Evolutionary conservation across 2,329 filamentous ascomycete genomes (phyloP).

Genomic region (Fusarium sp.): DNA sequence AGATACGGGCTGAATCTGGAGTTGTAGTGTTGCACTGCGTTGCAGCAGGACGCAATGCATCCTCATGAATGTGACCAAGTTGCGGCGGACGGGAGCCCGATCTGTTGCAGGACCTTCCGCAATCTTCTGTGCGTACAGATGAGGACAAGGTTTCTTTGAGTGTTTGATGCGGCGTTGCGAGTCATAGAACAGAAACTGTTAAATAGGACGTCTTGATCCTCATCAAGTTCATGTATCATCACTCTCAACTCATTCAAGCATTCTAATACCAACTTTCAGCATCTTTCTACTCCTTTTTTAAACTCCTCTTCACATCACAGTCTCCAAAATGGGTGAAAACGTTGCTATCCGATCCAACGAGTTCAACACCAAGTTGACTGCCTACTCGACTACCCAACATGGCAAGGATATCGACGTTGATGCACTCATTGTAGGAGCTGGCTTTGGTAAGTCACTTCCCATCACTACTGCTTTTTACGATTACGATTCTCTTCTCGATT

Average conservation of each 20-base stretch:
- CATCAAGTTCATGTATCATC: not conserved
- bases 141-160: not conserved
- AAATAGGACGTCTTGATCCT: slow-evolving; percentile 7
- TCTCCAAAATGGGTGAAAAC: slow-evolving; percentile 36
- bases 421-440: slow-evolving; percentile 58
- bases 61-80: not conserved
- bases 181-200: not conserved
- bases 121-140: not conserved
- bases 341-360: slow-evolving; percentile 46
- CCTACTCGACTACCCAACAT: slow-evolving; percentile 49
- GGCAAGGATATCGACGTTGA: slow-evolving; percentile 56
- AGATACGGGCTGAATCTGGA: not conserved
- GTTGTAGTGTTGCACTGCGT: not conserved
- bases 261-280: not conserved
- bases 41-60: not conserved
- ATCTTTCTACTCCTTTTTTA: not conserved
- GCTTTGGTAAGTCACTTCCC: slow-evolving; percentile 51
- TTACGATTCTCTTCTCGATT: not conserved
- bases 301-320: not conserved
- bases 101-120: not conserved
- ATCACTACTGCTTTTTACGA: not conserved
- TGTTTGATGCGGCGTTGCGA: not conserved
- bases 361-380: slow-evolving; percentile 56
- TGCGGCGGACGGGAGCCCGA: slow-evolving; percentile 14
- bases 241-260: not conserved